Evolutionary conservation across 2,329 filamentous ascomycete genomes (phyloP).

Genomic region (Coniochaeta sp.): DNA sequence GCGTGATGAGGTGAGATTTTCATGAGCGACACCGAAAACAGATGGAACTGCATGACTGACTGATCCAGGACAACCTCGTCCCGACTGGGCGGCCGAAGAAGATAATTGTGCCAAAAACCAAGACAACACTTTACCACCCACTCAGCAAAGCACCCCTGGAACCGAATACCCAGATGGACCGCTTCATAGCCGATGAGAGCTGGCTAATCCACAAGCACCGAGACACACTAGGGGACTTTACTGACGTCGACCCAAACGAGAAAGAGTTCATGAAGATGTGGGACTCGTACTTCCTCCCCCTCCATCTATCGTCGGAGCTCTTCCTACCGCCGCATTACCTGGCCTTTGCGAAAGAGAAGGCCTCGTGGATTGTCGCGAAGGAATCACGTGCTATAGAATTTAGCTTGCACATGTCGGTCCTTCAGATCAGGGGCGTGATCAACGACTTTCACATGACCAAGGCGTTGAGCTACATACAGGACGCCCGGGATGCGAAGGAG

Average conservation of each 20-base stretch:
- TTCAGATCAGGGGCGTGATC: constrained; percentile 41
- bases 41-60: neutral
- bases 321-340: constrained; percentile 46
- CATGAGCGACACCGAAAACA: neutral
- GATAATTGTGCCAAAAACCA: constrained; percentile 8
- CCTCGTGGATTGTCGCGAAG: constrained; percentile 41
- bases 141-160: constrained; percentile 45
- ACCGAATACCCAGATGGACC: constrained; percentile 39
- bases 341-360: constrained; percentile 42
- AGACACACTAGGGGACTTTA: constrained; percentile 49
- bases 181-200: constrained; percentile 33
- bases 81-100: neutral
- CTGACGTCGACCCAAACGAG: constrained; percentile 44
- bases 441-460: constrained; percentile 33
- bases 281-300: constrained; percentile 46
- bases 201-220: constrained; percentile 54
- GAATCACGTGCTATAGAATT: constrained; percentile 44
- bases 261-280: constrained; percentile 53
- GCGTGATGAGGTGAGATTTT: neutral
- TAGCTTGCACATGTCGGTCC: constrained; percentile 43
- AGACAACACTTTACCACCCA: constrained; percentile 43
- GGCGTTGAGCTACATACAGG: constrained; percentile 34
- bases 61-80: constrained; percentile 3
- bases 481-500: constrained; percentile 21
- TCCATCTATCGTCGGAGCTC: constrained; percentile 41